Percentiles rank a stretch among this genome's conserved stretches.
Conservation (phyloP, 164 flowering plant genomes). For the Umbilicus rupestris region DNA sequence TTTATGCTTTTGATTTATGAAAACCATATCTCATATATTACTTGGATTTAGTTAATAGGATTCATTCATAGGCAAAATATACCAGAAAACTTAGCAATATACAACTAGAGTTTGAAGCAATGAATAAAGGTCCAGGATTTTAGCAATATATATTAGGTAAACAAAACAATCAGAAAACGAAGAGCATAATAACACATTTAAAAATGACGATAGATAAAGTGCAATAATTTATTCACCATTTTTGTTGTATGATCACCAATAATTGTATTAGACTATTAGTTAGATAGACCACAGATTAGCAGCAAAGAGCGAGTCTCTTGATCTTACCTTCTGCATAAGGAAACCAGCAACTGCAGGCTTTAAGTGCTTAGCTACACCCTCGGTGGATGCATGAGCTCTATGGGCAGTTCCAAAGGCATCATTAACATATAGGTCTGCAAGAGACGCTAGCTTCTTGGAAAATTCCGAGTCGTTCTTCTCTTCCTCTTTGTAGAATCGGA, state of each 20-base stretch:
- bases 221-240: too few relatives aligned
- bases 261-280: background rate
- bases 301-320: background rate
- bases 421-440: constrained; percentile 80
- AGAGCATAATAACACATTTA: background rate
- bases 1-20: too few relatives aligned
- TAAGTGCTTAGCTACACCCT: constrained; percentile 70
- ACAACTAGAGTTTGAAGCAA: too few relatives aligned
- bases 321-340: constrained; percentile 84
- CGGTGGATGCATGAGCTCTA: constrained; percentile 92
- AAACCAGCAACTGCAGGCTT: constrained; percentile 86
- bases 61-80: too few relatives aligned
- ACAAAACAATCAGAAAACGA: background rate
- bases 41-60: too few relatives aligned
- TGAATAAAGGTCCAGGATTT: background rate
- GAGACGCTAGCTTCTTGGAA: constrained; percentile 71
- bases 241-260: background rate
- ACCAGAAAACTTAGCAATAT: too few relatives aligned
- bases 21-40: too few relatives aligned
- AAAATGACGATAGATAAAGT: background rate
- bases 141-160: background rate
- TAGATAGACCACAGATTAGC: background rate
- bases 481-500: constrained; percentile 79
- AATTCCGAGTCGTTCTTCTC: constrained; percentile 90
- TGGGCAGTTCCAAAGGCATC: constrained; percentile 91